Percentiles rank a stretch among this genome's conserved stretches.
Conservation (phyloP, 805 yeast genomes). For the Metschnikowia borealis region DNA sequence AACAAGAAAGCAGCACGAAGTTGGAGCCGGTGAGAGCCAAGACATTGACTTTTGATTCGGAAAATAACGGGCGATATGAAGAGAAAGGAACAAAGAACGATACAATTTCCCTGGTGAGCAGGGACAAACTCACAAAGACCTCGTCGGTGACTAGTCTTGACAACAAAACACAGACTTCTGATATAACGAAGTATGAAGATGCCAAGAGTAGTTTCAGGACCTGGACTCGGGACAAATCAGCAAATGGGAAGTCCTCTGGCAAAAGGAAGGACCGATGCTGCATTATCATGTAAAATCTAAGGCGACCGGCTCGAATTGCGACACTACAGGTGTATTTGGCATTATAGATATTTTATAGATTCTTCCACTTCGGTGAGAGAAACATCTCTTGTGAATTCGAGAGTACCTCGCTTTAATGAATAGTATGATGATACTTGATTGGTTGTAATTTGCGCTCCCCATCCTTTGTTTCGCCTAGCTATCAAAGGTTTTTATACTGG, state of each 20-base stretch:
- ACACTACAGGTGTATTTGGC: not conserved
- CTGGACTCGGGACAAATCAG: not conserved
- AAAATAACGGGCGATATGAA: not conserved
- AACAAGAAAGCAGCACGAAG: not conserved
- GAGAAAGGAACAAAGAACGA: not conserved
- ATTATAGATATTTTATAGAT: conserved; percentile 2
- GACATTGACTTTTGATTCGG: not conserved
- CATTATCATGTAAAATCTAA: conserved; percentile 12
- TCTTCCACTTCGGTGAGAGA: not conserved
- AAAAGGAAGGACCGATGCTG: conserved; percentile 17
- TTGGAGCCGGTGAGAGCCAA: not conserved
- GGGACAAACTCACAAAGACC: not conserved
- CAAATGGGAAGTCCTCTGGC: not conserved
- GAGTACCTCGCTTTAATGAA: not conserved
- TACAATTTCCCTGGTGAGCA: not conserved
- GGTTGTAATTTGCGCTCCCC: not conserved
- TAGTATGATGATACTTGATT: not conserved
- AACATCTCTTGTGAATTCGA: not conserved
- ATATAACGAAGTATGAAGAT: not conserved
- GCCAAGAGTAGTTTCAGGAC: not conserved
- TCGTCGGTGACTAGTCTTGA: not conserved
- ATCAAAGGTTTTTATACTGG: conserved; percentile 22
- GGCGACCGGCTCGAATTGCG: not conserved
- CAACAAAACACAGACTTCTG: not conserved
- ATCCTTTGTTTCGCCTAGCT: not conserved